Evolutionary conservation across 352 stramenopile species (phyloP).

Genomic region (Globisporangium cederbergense): DNA sequence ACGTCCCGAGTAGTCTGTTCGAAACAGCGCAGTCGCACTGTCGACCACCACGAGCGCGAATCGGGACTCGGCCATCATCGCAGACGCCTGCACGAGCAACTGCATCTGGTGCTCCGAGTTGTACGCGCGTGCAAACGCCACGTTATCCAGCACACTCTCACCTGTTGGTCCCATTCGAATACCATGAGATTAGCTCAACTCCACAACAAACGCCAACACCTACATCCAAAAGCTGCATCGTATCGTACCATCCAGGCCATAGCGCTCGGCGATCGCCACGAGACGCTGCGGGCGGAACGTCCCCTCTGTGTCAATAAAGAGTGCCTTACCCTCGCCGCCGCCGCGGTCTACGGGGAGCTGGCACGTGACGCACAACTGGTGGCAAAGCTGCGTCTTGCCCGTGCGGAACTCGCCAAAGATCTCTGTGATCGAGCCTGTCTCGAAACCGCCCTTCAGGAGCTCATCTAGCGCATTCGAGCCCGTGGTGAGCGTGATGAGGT

Average conservation of each 20-base stretch:
- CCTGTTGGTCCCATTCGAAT: slow-evolving; percentile 20
- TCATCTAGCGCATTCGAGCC: slow-evolving; percentile 89
- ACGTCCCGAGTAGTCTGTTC: slow-evolving; percentile 98
- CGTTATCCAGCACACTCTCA: slow-evolving; percentile 97
- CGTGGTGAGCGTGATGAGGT: slow-evolving; percentile 94
- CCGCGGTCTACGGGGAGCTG: slow-evolving; percentile 97
- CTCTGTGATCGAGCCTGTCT: slow-evolving; percentile 97
- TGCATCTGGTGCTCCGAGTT: slow-evolving; percentile 99
- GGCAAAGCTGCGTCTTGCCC: slow-evolving; percentile 99
- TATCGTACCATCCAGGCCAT: slow-evolving; percentile 89
- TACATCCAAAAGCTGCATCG: not conserved
- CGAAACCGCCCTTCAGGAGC: slow-evolving; percentile 93
- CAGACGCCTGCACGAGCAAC: slow-evolving; percentile 95
- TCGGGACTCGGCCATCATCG: slow-evolving; percentile 98
- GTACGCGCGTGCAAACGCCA: slow-evolving; percentile 98
- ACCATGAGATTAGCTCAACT: not conserved
- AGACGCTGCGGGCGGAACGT: slow-evolving; percentile 97
- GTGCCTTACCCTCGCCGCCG: slow-evolving; percentile 96
- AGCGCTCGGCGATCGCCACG: slow-evolving; percentile 97
- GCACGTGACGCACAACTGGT: slow-evolving; percentile 99
- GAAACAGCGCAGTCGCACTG: slow-evolving; percentile 96
- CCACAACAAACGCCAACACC: not conserved
- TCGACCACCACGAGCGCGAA: slow-evolving; percentile 97
- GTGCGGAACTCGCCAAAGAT: slow-evolving; percentile 99
- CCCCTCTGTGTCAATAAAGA: slow-evolving; percentile 99